phyloP scores from a whole-genome alignment of 2,329 filamentous ascomycete species.

The Calonectria henricotiae region DNA sequence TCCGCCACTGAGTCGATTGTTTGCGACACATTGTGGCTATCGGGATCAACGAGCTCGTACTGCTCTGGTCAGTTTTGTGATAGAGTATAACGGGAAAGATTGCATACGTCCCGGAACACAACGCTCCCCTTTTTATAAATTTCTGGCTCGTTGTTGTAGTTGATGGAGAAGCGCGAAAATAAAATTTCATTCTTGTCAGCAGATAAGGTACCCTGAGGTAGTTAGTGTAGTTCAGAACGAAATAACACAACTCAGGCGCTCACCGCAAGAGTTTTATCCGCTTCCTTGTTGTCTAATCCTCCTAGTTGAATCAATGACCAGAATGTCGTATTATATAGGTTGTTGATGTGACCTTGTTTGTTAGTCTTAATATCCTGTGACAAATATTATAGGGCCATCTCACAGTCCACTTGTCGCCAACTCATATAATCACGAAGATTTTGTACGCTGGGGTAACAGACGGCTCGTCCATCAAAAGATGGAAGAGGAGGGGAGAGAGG shows the following conservation, averaged over 20 bases:
- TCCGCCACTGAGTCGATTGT: conserved; percentile 69
- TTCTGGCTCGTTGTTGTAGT: conserved; percentile 97
- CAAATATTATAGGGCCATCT: conserved; percentile 54
- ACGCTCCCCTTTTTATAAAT: conserved; percentile 96
- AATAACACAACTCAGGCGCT: conserved; percentile 41
- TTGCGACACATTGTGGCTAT: conserved; percentile 63
- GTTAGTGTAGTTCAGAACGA: not conserved
- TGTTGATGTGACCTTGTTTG: conserved; percentile 89
- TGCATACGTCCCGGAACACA: conserved; percentile 83
- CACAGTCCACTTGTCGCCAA: conserved; percentile 97
- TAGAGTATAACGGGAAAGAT: too few relatives aligned
- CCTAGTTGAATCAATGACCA: conserved; percentile 89
- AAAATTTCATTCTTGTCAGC: conserved; percentile 97
- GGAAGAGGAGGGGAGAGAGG: conserved; percentile 83
- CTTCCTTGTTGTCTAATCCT: conserved; percentile 82
- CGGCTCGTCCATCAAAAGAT: conserved; percentile 92
- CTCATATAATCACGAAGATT: conserved; percentile 96
- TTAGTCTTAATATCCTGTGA: conserved; percentile 37
- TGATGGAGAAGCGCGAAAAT: conserved; percentile 90
- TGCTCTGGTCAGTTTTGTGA: conserved; percentile 57
- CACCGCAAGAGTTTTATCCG: conserved; percentile 85
- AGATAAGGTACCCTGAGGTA: conserved; percentile 81
- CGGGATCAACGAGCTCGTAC: conserved; percentile 80
- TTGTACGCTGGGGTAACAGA: conserved; percentile 86
- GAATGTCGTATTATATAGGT: conserved; percentile 97